These are phyloP conservation scores for Wickerhamomyces rabaulensis DNA, from an alignment of 805 yeast species.

Conservation along the genomic window DNA sequence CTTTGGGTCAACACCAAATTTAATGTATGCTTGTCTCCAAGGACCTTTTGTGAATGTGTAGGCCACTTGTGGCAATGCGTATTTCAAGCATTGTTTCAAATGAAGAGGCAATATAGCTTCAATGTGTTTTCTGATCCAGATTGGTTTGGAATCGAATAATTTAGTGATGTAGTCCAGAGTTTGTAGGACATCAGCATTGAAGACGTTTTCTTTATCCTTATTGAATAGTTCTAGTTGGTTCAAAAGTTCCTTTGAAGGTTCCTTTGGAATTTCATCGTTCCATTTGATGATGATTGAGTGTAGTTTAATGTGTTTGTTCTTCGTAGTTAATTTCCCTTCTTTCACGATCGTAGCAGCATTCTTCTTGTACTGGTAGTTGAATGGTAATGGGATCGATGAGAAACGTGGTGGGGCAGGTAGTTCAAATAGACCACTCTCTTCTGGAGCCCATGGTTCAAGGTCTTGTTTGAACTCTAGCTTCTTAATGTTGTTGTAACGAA, in stretches of 20 bases:
- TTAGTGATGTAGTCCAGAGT: conserved; percentile 25
- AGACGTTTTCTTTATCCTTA: conserved; percentile 27
- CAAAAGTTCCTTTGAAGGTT: conserved; percentile 45
- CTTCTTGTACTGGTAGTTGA: conserved; percentile 69
- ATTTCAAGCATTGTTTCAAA: conserved; percentile 46
- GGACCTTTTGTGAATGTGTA: conserved; percentile 87
- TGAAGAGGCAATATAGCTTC: conserved; percentile 45
- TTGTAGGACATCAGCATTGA: conserved; percentile 25
- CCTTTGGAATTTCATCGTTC: conserved; percentile 41
- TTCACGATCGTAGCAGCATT: conserved; percentile 51
- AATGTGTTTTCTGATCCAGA: conserved; percentile 80
- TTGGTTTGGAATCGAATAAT: conserved; percentile 67
- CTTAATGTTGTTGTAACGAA: conserved; percentile 37
- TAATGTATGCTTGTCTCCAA: conserved; percentile 84
- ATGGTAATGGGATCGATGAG: conserved; percentile 71
- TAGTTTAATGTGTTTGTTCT: conserved; percentile 42
- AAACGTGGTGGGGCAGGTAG: conserved; percentile 86
- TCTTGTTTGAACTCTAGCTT: conserved; percentile 32
- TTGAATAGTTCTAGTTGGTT: conserved; percentile 34
- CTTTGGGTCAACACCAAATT: conserved; percentile 75
- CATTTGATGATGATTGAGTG: conserved; percentile 50
- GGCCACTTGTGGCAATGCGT: conserved; percentile 80
- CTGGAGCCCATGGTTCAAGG: conserved; percentile 29
- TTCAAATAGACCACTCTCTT: conserved; percentile 32
- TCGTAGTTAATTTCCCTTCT: conserved; percentile 44